Percentiles rank a stretch among this genome's conserved stretches.
phyloP scores from a whole-genome alignment of 2,329 filamentous ascomycete species.

The Penicillium carneum region DNA sequence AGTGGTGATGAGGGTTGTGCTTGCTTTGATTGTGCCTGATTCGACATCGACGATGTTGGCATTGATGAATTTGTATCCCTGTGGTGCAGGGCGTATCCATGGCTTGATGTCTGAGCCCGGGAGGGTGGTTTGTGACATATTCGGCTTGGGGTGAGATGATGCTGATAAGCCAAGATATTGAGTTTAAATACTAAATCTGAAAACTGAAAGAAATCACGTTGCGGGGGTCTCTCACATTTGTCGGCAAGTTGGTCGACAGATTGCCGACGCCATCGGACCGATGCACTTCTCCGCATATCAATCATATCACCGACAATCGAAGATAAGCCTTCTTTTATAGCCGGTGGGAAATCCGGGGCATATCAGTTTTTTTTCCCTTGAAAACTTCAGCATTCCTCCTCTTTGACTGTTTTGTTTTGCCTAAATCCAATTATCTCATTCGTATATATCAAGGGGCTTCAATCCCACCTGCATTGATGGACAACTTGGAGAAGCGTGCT shows the following conservation, averaged over 20 bases:
- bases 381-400: not conserved
- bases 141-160: not conserved
- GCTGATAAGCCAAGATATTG: not conserved
- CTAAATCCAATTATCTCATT: not conserved
- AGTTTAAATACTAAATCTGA: not conserved
- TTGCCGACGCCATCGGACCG: constrained; percentile 25
- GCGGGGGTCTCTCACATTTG: constrained; percentile 8
- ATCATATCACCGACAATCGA: not conserved
- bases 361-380: not conserved
- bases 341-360: not conserved
- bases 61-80: constrained; percentile 32
- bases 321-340: not conserved
- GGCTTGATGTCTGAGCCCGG: constrained; percentile 36
- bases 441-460: not conserved
- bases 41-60: constrained; percentile 37
- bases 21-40: constrained; percentile 28
- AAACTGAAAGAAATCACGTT: not conserved
- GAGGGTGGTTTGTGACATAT: constrained; percentile 21
- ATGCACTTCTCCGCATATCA: constrained; percentile 22
- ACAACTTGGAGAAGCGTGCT: constrained; percentile 8
- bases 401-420: not conserved
- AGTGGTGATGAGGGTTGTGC: constrained; percentile 24
- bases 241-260: constrained; percentile 25
- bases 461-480: constrained; percentile 15
- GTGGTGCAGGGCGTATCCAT: constrained; percentile 31